phyloP scores from a whole-genome alignment of 176 grass and related monocot genomes.

The Panicum miliaceum region DNA sequence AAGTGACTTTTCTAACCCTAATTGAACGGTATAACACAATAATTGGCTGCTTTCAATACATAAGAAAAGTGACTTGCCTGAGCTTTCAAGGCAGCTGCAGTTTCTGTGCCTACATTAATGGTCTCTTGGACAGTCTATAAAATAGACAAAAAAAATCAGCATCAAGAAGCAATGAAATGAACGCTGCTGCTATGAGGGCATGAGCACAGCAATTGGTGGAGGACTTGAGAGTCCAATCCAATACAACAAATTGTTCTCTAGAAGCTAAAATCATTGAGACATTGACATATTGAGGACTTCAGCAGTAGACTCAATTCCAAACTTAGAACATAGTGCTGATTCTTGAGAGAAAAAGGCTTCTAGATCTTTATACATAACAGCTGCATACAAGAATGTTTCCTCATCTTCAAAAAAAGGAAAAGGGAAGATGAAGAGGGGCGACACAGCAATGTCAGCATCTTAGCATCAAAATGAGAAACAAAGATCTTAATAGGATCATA shows the following conservation, averaged over 20 bases:
- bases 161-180: constrained; percentile 10
- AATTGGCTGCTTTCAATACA: constrained; percentile 20
- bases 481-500: background rate
- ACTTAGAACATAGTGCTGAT: background rate
- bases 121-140: constrained; percentile 90
- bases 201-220: background rate
- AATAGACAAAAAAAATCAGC: constrained; percentile 43
- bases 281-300: background rate
- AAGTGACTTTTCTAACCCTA: background rate
- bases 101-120: constrained; percentile 88
- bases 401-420: background rate
- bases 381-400: background rate
- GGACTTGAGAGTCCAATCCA: background rate
- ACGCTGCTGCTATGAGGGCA: background rate
- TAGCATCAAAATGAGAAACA: background rate
- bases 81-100: constrained; percentile 87
- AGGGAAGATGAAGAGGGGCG: background rate
- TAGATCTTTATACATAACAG: background rate
- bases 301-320: constrained; percentile 3
- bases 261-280: constrained; percentile 12
- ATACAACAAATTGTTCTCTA: background rate
- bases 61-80: constrained; percentile 55
- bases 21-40: constrained; percentile 23
- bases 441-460: background rate
- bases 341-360: background rate